Percentiles rank a stretch among this genome's conserved stretches.
Conservation (phyloP, 116 monocot genomes). For the Posidonia oceanica region DNA sequence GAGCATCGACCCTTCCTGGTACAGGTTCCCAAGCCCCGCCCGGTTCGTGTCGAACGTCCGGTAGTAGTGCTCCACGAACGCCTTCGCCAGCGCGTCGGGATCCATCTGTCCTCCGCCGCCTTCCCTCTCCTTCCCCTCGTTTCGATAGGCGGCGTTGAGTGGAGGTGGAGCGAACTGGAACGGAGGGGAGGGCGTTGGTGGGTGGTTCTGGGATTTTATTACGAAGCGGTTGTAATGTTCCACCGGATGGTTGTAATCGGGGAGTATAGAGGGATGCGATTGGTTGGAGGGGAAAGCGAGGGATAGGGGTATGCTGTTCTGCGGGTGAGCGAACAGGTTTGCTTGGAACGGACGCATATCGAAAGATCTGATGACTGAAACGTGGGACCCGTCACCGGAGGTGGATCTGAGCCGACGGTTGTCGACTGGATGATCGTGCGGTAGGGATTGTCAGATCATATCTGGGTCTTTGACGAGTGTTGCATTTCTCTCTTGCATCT, state of each 20-base stretch:
- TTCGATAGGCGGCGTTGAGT: too few species aligned
- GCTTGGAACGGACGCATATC: conserved; percentile 6
- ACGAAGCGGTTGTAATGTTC: not conserved
- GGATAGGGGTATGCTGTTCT: not conserved
- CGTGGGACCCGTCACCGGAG: not conserved
- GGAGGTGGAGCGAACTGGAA: not conserved
- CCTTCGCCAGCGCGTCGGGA: conserved; percentile 46
- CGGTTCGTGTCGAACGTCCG: conserved; percentile 50
- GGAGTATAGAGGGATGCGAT: not conserved
- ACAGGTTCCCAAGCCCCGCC: conserved; percentile 29
- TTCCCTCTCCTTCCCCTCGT: not conserved
- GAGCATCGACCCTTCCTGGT: conserved; percentile 55
- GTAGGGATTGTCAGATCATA: not conserved
- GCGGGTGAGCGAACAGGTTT: not conserved
- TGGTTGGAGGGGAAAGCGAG: not conserved
- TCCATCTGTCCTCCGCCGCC: conserved; percentile 16
- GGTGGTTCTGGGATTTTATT: not conserved
- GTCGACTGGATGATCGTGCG: not conserved
- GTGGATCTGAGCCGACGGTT: not conserved
- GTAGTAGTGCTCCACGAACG: conserved; percentile 68
- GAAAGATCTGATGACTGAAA: not conserved
- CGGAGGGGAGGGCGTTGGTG: not conserved
- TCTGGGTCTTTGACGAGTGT: too few species aligned
- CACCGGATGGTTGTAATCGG: not conserved
- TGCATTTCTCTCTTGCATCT: too few species aligned